Evolutionary conservation across 805 yeast genomes (phyloP), one percentile per base, ranked within the genome.

Genomic region (Wickerhamiella allomyrinae): DNA sequence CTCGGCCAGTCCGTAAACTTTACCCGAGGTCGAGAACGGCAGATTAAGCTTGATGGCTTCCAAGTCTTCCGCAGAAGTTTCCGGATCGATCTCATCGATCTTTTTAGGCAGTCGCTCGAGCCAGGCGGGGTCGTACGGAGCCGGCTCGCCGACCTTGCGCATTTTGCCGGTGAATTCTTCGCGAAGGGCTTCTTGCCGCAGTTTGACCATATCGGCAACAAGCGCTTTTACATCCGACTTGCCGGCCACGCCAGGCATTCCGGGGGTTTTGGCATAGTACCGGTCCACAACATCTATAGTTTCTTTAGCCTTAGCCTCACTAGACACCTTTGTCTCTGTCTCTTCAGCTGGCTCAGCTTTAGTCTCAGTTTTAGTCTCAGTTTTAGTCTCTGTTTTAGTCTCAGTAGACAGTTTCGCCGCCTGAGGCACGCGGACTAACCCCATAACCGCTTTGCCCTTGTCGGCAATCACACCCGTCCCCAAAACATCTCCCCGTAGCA

Each of bases 1-100:
- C 41, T 83, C 79, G 50, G 74, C 62, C 54, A 94, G 78, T 19
- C 97, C 97, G 60, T 71, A 85, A 47, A 81, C 69, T 40, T 70
- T 68, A 37, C 76, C 73, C 44, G 69, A 69, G 27, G 66, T 54
- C 34, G 52, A 46, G 40, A 84, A 70, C n/a, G 63, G 59, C 23
- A 60, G 47, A 8, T 44, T 57, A 6, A 74, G 70, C 37, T 57
- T 54, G 14, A 66, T 45, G 51, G 74, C 80, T 14, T 36, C 43
- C 15, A 46, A 45, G 46, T 73, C 68, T 54, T 74, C 80, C 23
- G 57, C 40, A 7, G 74, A 57, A 19, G 66, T 69, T 7, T 71
- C 71, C 35, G 63, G 59, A 42, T 73, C 66, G 45, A 71, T 41
- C 29, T 59, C 61, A 19, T 62, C 60, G 46, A 72, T 76, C 37